Percentiles rank a stretch among this genome's conserved stretches.
These are phyloP conservation scores for Exsudoporus floridanus DNA, from an alignment of 1,284 basidiomycete genomes.

Conservation along the genomic window DNA sequence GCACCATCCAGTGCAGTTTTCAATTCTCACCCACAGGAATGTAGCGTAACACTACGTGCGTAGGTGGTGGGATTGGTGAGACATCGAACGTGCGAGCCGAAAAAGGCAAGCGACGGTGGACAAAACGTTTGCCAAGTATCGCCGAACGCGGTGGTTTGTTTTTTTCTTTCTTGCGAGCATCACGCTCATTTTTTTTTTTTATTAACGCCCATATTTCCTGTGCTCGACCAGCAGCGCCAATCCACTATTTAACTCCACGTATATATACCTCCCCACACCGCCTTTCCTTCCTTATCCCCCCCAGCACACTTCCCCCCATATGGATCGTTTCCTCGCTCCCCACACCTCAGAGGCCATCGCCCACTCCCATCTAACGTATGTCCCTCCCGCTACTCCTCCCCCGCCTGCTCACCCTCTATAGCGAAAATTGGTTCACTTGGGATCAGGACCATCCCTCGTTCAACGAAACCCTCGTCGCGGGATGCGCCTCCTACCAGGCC, in stretches of 20 bases:
- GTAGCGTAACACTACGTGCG: too few relatives aligned
- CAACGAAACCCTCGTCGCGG: constrained; percentile 70
- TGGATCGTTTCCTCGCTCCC: constrained; percentile 73
- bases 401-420: constrained; percentile 30
- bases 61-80: too few relatives aligned
- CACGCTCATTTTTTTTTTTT: neutral
- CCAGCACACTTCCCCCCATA: neutral
- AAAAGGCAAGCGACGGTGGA: constrained; percentile 11
- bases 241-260: constrained; percentile 7
- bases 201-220: constrained; percentile 7
- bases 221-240: constrained; percentile 12
- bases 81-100: constrained; percentile 22
- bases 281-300: neutral
- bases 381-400: constrained; percentile 4
- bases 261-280: constrained; percentile 12
- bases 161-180: neutral
- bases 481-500: constrained; percentile 63
- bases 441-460: constrained; percentile 65
- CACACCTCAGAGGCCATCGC: constrained; percentile 72
- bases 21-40: too few relatives aligned
- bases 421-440: constrained; percentile 67
- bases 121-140: constrained; percentile 20
- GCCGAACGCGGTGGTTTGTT: neutral
- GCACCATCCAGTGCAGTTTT: too few relatives aligned
- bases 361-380: constrained; percentile 65